Evolutionary conservation across 2,329 filamentous ascomycete genomes (phyloP).

Genomic region (Aureobasidium lini): DNA sequence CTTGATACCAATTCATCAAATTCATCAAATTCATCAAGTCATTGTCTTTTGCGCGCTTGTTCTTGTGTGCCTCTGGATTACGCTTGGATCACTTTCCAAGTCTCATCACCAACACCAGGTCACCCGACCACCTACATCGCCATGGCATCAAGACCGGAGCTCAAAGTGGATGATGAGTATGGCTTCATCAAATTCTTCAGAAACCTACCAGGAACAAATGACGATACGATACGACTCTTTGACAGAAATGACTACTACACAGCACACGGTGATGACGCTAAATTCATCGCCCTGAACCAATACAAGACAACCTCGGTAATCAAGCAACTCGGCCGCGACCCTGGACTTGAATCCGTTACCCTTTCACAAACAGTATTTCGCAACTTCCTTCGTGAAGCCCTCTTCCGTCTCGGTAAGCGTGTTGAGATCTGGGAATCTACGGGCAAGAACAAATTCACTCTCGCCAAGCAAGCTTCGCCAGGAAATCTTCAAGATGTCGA

Average conservation of each 20-base stretch:
- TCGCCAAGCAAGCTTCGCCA: slow-evolving; percentile 76
- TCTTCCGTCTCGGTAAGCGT: slow-evolving; percentile 84
- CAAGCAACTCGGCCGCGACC: slow-evolving; percentile 76
- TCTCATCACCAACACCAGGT: too few species aligned
- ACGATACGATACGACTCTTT: slow-evolving; percentile 82
- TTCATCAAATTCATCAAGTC: too few species aligned
- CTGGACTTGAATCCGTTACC: slow-evolving; percentile 85
- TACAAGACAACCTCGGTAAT: slow-evolving; percentile 98
- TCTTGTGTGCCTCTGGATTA: too few species aligned
- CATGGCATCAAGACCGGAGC: slow-evolving; percentile 51
- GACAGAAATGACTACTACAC: slow-evolving; percentile 94
- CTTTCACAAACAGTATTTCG: slow-evolving; percentile 93
- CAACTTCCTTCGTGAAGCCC: slow-evolving; percentile 87
- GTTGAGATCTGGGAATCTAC: slow-evolving; percentile 81
- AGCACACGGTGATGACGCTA: slow-evolving; percentile 78
- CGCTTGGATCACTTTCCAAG: too few species aligned
- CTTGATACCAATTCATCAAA: not conserved
- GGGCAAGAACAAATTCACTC: slow-evolving; percentile 83
- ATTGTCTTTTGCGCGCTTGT: not conserved
- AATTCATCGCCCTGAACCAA: slow-evolving; percentile 72
- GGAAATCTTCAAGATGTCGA: slow-evolving; percentile 96
- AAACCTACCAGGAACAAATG: slow-evolving; percentile 61
- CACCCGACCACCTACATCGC: not conserved
- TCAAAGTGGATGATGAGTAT: slow-evolving; percentile 84
- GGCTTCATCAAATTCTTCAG: slow-evolving; percentile 97